Base-by-base conservation (phyloP, 140 eudicot species). In the Erigeron philadelphicus region DNA sequence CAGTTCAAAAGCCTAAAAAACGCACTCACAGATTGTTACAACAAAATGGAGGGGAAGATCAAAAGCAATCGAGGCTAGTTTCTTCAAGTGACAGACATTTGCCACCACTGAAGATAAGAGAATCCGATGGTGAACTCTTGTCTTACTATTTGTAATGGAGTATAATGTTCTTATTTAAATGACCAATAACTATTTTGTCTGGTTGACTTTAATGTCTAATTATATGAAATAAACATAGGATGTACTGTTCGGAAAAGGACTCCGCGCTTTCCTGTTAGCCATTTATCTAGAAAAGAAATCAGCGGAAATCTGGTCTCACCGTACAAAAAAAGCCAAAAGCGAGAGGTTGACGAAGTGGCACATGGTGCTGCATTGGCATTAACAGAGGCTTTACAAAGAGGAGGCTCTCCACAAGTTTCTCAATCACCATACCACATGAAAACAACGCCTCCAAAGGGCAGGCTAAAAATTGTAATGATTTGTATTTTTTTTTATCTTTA, bases 361-460 rank as follows among this genome's bases (percentile, higher is more conserved):
- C 90, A 81, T 74, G 86, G 83, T 63, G 88, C 86, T 76, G 97
- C 93, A 60, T 81, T 90, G 71, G 97, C 84, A 60, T 78, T 90
- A 76, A 84, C 97, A 47, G 97, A 85, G 81, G 97, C 93, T 58
- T 90, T 88, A 74, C 92, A 90, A 19, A 81, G 87, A 75, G 90
- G 90, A 70, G 88, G 97, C 77, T 84, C 95, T 67, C 93, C 92
- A 17, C 87, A 87, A 75, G 78, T 74, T 59, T 90, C 93, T 72
- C 84, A 75, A 59, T 81, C 95, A 57, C 93, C 93, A 61, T 81
- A 75, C 64, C 79, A 67, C 52, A 70, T 71, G 64, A 76, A 79
- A 76, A 72, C 84, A 19, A 84, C 91, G 16, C 97, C 95, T 67
- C 72, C 75, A 52, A 74, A 82, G 82, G 80, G 81, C 70, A 68